A percentile compares a stretch with the other conserved stretches of the same genome.
phyloP scores from a whole-genome alignment of 805 yeast species.

The Candida parachauliodes region DNA sequence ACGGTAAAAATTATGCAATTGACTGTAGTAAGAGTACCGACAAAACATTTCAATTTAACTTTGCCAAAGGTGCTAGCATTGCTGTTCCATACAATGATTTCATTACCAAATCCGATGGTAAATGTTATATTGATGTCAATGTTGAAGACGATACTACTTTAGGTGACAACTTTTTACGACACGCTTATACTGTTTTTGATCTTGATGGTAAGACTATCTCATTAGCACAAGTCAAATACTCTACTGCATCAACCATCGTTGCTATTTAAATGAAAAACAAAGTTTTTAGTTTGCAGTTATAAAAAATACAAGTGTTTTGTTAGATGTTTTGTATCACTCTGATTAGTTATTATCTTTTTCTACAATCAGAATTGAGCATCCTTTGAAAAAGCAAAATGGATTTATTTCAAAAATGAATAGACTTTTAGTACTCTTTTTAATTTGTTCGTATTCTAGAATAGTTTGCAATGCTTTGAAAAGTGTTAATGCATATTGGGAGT shows the following conservation, averaged over 20 bases:
- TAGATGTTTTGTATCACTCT: too few relatives aligned
- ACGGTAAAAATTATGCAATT: background rate
- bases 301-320: background rate
- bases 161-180: conserved; percentile 65
- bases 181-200: conserved; percentile 64
- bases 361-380: too few relatives aligned
- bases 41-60: background rate
- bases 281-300: background rate
- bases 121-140: conserved; percentile 26
- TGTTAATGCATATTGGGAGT: too few relatives aligned
- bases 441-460: too few relatives aligned
- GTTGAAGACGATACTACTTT: conserved; percentile 18
- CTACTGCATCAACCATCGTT: conserved; percentile 16
- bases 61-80: conserved; percentile 24
- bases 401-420: too few relatives aligned
- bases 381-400: too few relatives aligned
- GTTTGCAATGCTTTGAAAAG: too few relatives aligned
- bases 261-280: conserved; percentile 1
- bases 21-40: background rate
- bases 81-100: conserved; percentile 41
- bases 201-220: conserved; percentile 54
- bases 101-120: conserved; percentile 8
- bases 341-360: too few relatives aligned
- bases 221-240: conserved; percentile 37
- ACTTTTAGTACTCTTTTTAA: too few relatives aligned